Evolutionary conservation across 345 rosid genomes (phyloP), one percentile per base, ranked within the genome.

Genomic region (Linum trigynum): DNA sequence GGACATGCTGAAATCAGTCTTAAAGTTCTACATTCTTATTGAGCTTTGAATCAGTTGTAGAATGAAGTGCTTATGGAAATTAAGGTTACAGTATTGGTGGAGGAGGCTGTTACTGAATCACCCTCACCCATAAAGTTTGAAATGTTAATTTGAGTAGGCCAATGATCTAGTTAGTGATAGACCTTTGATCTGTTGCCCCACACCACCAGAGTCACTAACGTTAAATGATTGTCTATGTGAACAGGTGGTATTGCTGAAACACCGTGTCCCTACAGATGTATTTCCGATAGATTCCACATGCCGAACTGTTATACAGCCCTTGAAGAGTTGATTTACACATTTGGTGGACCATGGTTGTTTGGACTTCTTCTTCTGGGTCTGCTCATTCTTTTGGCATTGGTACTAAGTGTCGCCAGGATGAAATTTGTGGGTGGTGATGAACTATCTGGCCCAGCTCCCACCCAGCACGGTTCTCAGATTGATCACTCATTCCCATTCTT

Each of bases 261-360:
- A 57, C 99, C 96, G 56, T 94, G 99, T 80, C 97, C 99, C 17
- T 90, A 82, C 75, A 71, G 79, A 75, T 94, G 99, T 75, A 64
- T 90, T 74, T 86, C 99, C 0, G 96, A 94, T 67, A 90, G 97
- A 84, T 90, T 85, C 83, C 91, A 86, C 84, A 84, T 86, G 96
- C 99, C 99, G 42, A 83, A 81, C 65, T 94, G 99, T 74, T 88
- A 88, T 76, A 94, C 99, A 37, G 90, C 99, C 55, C 97, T 90
- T 65, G 99, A 94, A 76, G 97, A 94, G 80, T 79, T 94, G 77
- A 88, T 94, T 72, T 86, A 90, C 81, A 90, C 99, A 48, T 90
- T 94, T 84, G 99, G 99, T 50, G 99, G 99, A 65, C 99, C 97
- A 50, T 90, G 97, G 99, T 74, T 94, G 67, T 94, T 94, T 74